Conservation (phyloP, 306 rosid species). For the Bauhinia variegata region DNA sequence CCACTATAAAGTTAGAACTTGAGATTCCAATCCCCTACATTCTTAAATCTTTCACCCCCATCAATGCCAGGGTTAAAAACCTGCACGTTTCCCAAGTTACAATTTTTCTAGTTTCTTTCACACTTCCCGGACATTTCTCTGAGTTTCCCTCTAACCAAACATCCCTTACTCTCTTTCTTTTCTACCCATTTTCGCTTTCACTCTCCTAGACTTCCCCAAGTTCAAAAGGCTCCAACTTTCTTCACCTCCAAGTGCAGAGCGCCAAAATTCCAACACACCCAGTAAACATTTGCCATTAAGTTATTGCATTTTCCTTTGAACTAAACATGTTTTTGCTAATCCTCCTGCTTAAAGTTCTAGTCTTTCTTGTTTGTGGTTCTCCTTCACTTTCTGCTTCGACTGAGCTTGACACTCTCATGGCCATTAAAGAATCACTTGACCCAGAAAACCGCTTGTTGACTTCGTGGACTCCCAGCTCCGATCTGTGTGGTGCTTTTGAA, state of each 20-base stretch:
- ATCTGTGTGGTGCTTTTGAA: slow-evolving; percentile 70
- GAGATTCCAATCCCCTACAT: not conserved
- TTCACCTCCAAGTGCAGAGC: not conserved
- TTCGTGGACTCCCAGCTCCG: slow-evolving; percentile 66
- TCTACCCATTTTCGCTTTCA: no score
- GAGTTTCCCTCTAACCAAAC: slow-evolving; percentile 6
- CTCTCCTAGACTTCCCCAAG: not conserved
- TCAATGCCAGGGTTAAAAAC: slow-evolving; percentile 13
- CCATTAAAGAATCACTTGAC: slow-evolving; percentile 70
- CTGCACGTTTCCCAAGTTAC: not conserved
- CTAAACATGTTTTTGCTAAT: slow-evolving; percentile 44
- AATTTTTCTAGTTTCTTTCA: slow-evolving; percentile 18
- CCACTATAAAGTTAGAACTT: no score
- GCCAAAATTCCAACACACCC: not conserved
- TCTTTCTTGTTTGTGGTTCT: slow-evolving; percentile 28
- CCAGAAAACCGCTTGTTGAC: slow-evolving; percentile 59
- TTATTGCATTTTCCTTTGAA: slow-evolving; percentile 18
- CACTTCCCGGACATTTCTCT: not conserved
- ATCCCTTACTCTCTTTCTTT: not conserved
- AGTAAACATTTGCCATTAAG: not conserved
- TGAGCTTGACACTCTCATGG: slow-evolving; percentile 66
- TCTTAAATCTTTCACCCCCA: not conserved
- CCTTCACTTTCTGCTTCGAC: slow-evolving; percentile 28
- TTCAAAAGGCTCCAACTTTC: not conserved
- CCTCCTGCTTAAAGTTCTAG: slow-evolving; percentile 22